phyloP scores from a whole-genome alignment of 208 protist genomes.

The Porcisia deanei region DNA sequence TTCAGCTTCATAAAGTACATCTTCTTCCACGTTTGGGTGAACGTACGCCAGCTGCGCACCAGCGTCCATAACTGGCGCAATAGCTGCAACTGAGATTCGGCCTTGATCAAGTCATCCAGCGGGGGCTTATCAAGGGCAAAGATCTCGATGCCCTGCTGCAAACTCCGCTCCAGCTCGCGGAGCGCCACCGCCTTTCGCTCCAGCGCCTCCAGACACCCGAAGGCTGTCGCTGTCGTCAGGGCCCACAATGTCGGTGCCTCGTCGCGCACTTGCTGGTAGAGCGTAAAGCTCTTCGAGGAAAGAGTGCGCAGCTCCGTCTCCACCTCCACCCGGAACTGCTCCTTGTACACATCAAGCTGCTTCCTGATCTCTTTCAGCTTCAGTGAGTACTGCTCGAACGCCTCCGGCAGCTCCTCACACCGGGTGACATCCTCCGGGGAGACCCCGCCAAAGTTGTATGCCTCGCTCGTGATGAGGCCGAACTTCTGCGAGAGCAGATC shows the following conservation, averaged over 20 bases:
- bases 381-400: slow-evolving; percentile 89
- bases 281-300: slow-evolving; percentile 71
- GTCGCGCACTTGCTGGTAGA: slow-evolving; percentile 84
- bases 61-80: slow-evolving; percentile 94
- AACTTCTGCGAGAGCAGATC: slow-evolving; percentile 95
- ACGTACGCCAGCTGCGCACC: slow-evolving; percentile 90
- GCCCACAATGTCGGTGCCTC: slow-evolving; percentile 80
- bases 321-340: slow-evolving; percentile 94
- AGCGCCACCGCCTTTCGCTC: slow-evolving; percentile 68
- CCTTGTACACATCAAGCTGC: slow-evolving; percentile 93
- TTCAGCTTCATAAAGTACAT: slow-evolving; percentile 92
- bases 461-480: slow-evolving; percentile 90
- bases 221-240: slow-evolving; percentile 78
- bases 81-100: slow-evolving; percentile 79
- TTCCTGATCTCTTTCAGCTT: slow-evolving; percentile 79
- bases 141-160: slow-evolving; percentile 95
- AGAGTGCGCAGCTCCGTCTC: slow-evolving; percentile 91
- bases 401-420: slow-evolving; percentile 86
- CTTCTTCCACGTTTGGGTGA: slow-evolving; percentile 87
- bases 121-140: slow-evolving; percentile 93
- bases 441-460: slow-evolving; percentile 81
- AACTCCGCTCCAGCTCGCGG: slow-evolving; percentile 63
- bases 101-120: slow-evolving; percentile 91
- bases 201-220: slow-evolving; percentile 78
- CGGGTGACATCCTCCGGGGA: slow-evolving; percentile 78